Evolutionary conservation across 2,329 filamentous ascomycete species (phyloP).

Genomic region (Exophiala oligosperma): DNA sequence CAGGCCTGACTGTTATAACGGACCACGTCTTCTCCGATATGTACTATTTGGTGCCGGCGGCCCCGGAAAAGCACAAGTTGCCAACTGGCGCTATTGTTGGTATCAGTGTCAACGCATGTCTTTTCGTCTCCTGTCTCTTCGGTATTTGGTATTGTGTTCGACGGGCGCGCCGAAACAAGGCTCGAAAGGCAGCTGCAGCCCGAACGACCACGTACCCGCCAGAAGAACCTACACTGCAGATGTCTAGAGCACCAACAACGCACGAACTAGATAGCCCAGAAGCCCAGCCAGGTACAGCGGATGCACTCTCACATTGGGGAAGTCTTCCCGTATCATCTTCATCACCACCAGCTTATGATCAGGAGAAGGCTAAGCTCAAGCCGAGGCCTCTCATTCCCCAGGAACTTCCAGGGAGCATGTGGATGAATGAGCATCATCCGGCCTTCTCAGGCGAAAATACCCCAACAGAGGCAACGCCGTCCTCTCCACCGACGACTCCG

Average conservation of each 20-base stretch:
- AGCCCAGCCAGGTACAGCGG: conserved; percentile 8
- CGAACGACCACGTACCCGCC: conserved; percentile 27
- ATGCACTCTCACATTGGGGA: conserved; percentile 12
- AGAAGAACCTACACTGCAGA: conserved; percentile 22
- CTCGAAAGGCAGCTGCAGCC: conserved; percentile 13
- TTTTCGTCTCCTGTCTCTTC: conserved; percentile 9
- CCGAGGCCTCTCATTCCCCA: conserved; percentile 12
- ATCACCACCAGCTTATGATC: conserved; percentile 28
- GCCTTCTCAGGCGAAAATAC: conserved; percentile 17
- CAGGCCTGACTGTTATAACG: conserved; percentile 28
- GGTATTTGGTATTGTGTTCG: conserved; percentile 14
- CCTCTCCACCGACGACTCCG: conserved; percentile 34
- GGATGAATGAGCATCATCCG: conserved; percentile 31
- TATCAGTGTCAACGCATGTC: conserved; percentile 22
- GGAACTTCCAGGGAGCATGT: conserved; percentile 31
- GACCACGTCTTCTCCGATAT: conserved; percentile 29
- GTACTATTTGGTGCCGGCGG: conserved; percentile 18
- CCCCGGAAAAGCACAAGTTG: conserved; percentile 6
- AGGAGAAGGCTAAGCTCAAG: neutral
- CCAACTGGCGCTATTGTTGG: conserved; percentile 26
- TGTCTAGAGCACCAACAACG: conserved; percentile 16
- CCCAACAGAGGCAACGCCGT: conserved; percentile 24
- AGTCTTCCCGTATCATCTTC: conserved; percentile 18
- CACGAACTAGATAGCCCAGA: conserved; percentile 28
- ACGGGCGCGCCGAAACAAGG: conserved; percentile 15